phyloP scores from a whole-genome alignment of 179 eudicot species.

The Pouteria campechiana region DNA sequence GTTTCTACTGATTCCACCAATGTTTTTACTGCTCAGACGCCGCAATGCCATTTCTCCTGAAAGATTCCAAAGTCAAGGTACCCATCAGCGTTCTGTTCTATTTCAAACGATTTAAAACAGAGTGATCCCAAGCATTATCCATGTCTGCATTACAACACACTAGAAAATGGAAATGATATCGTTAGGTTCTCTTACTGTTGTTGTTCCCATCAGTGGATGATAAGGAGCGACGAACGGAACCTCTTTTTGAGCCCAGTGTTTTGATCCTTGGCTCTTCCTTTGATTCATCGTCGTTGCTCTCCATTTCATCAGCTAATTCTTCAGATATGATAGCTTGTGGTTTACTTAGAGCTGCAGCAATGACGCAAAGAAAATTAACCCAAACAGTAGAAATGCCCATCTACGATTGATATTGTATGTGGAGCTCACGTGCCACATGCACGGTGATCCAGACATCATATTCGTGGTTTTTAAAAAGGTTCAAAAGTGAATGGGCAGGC shows the following conservation, averaged over 20 bases:
- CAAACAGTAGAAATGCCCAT: too few species aligned
- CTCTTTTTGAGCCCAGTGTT: constrained; percentile 8
- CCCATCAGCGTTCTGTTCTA: not conserved
- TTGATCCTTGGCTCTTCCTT: too few species aligned
- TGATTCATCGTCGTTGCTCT: not conserved
- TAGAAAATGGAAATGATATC: not conserved
- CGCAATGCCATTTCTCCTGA: constrained; percentile 28
- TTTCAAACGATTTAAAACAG: not conserved
- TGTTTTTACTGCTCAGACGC: constrained; percentile 19
- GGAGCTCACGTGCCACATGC: too few species aligned
- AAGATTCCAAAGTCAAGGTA: not conserved
- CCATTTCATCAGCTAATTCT: constrained; percentile 18
- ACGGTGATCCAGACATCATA: too few species aligned
- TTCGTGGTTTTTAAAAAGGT: not conserved
- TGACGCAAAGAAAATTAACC: too few species aligned
- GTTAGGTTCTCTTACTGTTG: constrained; percentile 20
- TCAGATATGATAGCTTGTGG: constrained; percentile 35
- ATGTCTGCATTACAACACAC: too few species aligned
- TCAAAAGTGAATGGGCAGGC: too few species aligned
- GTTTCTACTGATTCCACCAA: constrained; percentile 29
- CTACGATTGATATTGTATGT: too few species aligned
- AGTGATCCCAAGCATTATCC: too few species aligned
- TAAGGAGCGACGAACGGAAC: constrained; percentile 9
- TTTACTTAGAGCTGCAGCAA: constrained; percentile 37
- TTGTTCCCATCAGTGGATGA: constrained; percentile 29